Evolutionary conservation across 2,329 filamentous ascomycete species (phyloP).

Genomic region (Aspergillus calidoustus): DNA sequence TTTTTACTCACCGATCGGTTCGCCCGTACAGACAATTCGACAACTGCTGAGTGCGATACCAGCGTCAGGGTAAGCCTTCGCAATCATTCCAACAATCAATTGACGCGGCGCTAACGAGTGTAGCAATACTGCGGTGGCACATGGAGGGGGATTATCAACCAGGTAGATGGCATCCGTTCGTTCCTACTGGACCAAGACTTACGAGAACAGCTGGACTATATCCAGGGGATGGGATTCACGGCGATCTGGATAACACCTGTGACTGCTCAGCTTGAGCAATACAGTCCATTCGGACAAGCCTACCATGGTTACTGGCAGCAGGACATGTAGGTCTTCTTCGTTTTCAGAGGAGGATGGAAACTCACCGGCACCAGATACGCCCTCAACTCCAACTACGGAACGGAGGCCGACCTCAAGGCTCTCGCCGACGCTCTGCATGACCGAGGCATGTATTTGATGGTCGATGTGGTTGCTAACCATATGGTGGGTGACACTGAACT

Average conservation of each 20-base stretch:
- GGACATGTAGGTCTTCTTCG: conserved; percentile 40
- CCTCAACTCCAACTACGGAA: conserved; percentile 65
- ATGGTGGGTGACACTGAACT: conserved; percentile 38
- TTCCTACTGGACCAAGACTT: neutral
- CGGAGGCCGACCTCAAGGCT: conserved; percentile 61
- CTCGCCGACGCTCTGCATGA: conserved; percentile 61
- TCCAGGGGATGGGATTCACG: conserved; percentile 54
- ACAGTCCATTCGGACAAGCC: conserved; percentile 45
- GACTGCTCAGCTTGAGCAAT: conserved; percentile 41
- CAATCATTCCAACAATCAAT: neutral
- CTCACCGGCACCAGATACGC: conserved; percentile 38
- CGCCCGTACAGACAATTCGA: conserved; percentile 46
- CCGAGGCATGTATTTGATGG: conserved; percentile 65
- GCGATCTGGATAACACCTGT: conserved; percentile 56
- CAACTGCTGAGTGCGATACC: conserved; percentile 37
- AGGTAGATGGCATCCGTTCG: conserved; percentile 22
- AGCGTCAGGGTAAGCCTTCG: conserved; percentile 25
- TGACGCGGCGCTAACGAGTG: neutral
- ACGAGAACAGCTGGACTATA: conserved; percentile 51
- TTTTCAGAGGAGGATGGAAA: neutral
- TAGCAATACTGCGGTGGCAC: conserved; percentile 54
- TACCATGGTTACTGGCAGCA: conserved; percentile 59
- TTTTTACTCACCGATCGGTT: conserved; percentile 54
- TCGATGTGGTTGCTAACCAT: conserved; percentile 64
- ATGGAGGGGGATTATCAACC: conserved; percentile 53